Conservation (phyloP, 2,329 filamentous ascomycete species). For the Dothistroma septosporum region DNA sequence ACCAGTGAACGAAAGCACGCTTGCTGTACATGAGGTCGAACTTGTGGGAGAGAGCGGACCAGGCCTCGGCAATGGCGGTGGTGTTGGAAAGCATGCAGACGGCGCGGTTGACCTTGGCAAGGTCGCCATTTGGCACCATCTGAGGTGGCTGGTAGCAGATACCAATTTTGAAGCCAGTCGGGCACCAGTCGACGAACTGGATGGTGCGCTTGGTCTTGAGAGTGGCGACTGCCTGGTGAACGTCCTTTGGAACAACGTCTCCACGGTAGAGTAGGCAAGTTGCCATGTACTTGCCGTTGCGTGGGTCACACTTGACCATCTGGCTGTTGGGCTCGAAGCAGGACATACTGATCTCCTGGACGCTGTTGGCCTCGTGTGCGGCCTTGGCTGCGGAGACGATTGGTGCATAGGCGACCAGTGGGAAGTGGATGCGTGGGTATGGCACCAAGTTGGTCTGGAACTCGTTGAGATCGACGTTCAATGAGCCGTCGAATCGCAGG, state of each 20-base stretch:
- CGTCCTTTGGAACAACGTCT: slow-evolving; percentile 95
- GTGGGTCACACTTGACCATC: slow-evolving; percentile 99
- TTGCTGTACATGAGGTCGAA: slow-evolving; percentile 99
- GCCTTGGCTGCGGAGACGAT: slow-evolving; percentile 94
- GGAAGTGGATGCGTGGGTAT: slow-evolving; percentile 99
- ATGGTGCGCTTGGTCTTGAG: slow-evolving; percentile 99
- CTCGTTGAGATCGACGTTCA: slow-evolving; percentile 99
- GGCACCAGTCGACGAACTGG: slow-evolving; percentile 99
- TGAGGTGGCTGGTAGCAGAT: slow-evolving; percentile 99
- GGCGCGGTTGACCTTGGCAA: slow-evolving; percentile 96
- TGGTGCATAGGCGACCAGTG: slow-evolving; percentile 91
- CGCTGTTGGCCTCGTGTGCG: slow-evolving; percentile 95
- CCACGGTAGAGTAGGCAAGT: slow-evolving; percentile 97
- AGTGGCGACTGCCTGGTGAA: slow-evolving; percentile 84
- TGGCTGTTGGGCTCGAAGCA: slow-evolving; percentile 99
- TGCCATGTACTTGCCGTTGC: slow-evolving; percentile 99
- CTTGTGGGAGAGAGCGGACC: slow-evolving; percentile 93
- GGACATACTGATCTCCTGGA: slow-evolving; percentile 96
- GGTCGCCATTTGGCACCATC: slow-evolving; percentile 92
- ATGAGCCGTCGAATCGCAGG: slow-evolving; percentile 95
- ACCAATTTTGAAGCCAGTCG: slow-evolving; percentile 99
- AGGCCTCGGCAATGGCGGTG: slow-evolving; percentile 96
- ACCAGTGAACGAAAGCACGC: slow-evolving; percentile 99
- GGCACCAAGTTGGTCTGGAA: slow-evolving; percentile 99
- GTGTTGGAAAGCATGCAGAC: slow-evolving; percentile 99